These are phyloP conservation scores for Lactifluus hygrophoroides DNA, from an alignment of 768 basidiomycete genomes.

Conservation along the genomic window DNA sequence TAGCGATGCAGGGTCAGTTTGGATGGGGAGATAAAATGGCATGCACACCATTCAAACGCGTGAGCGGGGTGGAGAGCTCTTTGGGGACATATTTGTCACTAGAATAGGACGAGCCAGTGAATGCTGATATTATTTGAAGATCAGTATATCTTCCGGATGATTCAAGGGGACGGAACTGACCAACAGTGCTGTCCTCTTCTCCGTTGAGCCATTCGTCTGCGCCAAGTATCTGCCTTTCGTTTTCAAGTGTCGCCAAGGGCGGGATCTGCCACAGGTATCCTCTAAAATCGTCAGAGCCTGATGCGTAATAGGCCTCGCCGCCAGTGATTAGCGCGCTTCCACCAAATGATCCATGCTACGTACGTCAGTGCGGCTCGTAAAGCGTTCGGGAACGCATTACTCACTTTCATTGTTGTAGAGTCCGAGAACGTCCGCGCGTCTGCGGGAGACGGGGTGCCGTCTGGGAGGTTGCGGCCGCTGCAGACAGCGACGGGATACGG, in stretches of 20 bases:
- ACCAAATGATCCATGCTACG: constrained; percentile 71
- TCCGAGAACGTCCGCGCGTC: constrained; percentile 55
- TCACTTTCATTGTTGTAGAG: constrained; percentile 71
- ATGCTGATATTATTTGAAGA: constrained; percentile 5
- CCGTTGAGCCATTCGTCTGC: constrained; percentile 37
- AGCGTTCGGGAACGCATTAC: neutral
- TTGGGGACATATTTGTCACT: constrained; percentile 47
- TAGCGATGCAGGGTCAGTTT: neutral
- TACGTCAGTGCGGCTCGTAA: neutral
- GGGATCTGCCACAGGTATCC: constrained; percentile 77
- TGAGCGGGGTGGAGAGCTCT: constrained; percentile 55
- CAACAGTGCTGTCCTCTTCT: constrained; percentile 31
- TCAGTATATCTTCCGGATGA: neutral
- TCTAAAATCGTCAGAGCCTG: constrained; percentile 80
- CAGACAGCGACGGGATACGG: constrained; percentile 62
- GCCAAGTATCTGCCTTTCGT: constrained; percentile 39
- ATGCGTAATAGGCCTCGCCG: constrained; percentile 51
- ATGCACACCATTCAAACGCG: constrained; percentile 46
- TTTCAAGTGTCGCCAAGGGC: constrained; percentile 33
- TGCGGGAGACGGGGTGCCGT: constrained; percentile 40
- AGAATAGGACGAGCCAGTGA: constrained; percentile 23
- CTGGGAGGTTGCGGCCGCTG: constrained; percentile 47
- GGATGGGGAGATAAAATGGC: neutral
- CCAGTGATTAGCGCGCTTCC: constrained; percentile 37
- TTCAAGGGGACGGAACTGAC: constrained; percentile 22